Evolutionary conservation across 2,329 filamentous ascomycete genomes (phyloP).

Genomic region (Fusarium cyanostomum): DNA sequence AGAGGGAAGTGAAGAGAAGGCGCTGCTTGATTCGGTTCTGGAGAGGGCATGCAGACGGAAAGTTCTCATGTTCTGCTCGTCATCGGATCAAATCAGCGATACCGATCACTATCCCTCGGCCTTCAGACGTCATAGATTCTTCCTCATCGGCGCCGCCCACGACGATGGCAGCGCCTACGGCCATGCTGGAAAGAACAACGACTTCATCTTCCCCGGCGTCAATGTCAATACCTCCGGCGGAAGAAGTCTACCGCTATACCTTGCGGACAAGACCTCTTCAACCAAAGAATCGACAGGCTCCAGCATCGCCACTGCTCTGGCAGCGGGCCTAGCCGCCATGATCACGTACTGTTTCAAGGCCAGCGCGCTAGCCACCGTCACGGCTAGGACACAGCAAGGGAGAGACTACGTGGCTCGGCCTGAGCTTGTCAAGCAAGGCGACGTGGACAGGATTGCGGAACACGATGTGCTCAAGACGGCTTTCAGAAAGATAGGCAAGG

Average conservation of each 20-base stretch:
- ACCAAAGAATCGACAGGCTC: slow-evolving; percentile 28
- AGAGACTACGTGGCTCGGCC: background rate
- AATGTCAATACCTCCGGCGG: background rate
- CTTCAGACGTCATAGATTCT: background rate
- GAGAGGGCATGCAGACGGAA: background rate
- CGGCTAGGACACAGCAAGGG: background rate
- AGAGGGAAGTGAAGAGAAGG: background rate
- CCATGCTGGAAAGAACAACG: background rate
- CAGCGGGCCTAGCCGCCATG: slow-evolving; percentile 42
- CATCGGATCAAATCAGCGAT: background rate
- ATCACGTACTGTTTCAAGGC: slow-evolving; percentile 40
- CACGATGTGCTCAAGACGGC: background rate
- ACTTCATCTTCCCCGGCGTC: slow-evolving; percentile 11
- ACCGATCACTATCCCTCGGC: slow-evolving; percentile 6
- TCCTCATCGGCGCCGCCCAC: slow-evolving; percentile 15
- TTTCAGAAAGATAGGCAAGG: background rate
- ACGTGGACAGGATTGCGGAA: background rate
- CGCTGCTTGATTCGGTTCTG: background rate
- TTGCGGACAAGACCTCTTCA: background rate
- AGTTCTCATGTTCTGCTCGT: slow-evolving; percentile 23
- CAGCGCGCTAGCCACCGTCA: background rate
- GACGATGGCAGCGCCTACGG: slow-evolving; percentile 12
- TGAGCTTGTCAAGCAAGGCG: background rate
- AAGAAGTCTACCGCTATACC: background rate
- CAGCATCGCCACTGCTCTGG: slow-evolving; percentile 43